A percentile compares a stretch with the other conserved stretches of the same genome.
These are phyloP conservation scores for Agrocybe pediades DNA, from an alignment of 768 basidiomycete genomes.

Conservation along the genomic window DNA sequence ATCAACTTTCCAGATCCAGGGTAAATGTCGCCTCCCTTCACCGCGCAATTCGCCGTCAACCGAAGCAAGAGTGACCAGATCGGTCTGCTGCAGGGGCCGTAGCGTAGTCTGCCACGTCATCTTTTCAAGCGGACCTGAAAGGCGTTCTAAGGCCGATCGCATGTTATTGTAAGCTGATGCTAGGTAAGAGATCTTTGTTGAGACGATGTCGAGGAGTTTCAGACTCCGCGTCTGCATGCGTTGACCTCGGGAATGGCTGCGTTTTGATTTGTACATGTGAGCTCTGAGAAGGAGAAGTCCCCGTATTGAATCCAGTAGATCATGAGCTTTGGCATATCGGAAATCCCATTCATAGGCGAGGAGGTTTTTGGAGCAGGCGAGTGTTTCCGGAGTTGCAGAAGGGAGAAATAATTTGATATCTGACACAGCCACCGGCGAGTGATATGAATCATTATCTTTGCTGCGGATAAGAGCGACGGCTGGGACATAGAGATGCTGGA, in stretches of 20 bases:
- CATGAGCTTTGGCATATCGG: constrained; percentile 28
- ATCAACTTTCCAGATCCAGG: constrained; percentile 24
- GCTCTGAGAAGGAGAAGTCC: constrained; percentile 26
- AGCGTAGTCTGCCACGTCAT: constrained; percentile 9
- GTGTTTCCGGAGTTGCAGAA: constrained; percentile 4
- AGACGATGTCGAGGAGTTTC: constrained; percentile 14
- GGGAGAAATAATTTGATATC: constrained; percentile 21
- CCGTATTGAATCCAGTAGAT: constrained; percentile 27
- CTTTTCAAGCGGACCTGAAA: constrained; percentile 4
- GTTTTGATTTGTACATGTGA: constrained; percentile 31
- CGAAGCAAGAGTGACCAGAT: constrained; percentile 16
- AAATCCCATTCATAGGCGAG: constrained; percentile 26
- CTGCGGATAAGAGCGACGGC: neutral
- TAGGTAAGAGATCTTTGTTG: constrained; percentile 14
- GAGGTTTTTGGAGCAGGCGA: constrained; percentile 5
- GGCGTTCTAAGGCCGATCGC: constrained; percentile 2
- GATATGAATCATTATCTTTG: neutral
- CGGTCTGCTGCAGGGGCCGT: constrained; percentile 11
- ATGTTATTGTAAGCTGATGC: constrained; percentile 16
- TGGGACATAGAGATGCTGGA: constrained; percentile 32
- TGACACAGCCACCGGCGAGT: neutral
- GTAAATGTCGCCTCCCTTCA: constrained; percentile 19
- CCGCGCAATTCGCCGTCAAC: constrained; percentile 11
- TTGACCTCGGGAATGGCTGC: constrained; percentile 25
- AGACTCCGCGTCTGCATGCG: constrained; percentile 22